phyloP scores from a whole-genome alignment of 2,329 filamentous ascomycete genomes.

The Alternaria gaisen region DNA sequence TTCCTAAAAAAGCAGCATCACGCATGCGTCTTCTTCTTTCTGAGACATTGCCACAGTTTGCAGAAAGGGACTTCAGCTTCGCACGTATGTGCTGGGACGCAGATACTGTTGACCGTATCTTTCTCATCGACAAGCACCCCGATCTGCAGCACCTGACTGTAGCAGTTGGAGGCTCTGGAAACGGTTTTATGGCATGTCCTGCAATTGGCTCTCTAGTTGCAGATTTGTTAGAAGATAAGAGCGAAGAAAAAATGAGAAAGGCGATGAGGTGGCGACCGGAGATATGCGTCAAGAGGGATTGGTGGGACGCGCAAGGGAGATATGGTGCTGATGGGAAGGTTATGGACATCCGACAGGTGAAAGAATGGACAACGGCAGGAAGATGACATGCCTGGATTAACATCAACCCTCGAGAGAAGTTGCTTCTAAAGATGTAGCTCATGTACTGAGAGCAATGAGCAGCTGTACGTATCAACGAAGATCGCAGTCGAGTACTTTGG shows the following conservation, averaged over 20 bases:
- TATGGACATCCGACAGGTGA: slow-evolving; percentile 57
- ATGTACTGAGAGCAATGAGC: neutral
- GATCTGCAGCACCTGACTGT: slow-evolving; percentile 55
- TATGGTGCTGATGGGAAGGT: slow-evolving; percentile 59
- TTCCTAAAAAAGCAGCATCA: slow-evolving; percentile 58
- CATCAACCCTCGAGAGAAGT: neutral
- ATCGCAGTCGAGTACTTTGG: neutral
- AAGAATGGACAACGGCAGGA: slow-evolving; percentile 36
- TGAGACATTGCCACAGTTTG: slow-evolving; percentile 64
- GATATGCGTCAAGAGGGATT: slow-evolving; percentile 57
- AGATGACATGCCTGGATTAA: neutral
- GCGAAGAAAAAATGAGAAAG: slow-evolving; percentile 55
- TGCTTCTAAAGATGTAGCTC: neutral
- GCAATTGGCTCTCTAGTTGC: slow-evolving; percentile 61
- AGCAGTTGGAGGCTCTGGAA: slow-evolving; percentile 62
- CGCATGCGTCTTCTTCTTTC: slow-evolving; percentile 59
- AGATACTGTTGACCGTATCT: slow-evolving; percentile 64
- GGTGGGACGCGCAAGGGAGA: slow-evolving; percentile 59
- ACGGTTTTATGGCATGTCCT: slow-evolving; percentile 64
- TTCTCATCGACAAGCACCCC: slow-evolving; percentile 62
- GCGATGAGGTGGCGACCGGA: slow-evolving; percentile 63
- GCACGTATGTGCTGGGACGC: slow-evolving; percentile 66
- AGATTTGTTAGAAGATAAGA: slow-evolving; percentile 53
- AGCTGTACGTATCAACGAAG: neutral
- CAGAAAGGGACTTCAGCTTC: slow-evolving; percentile 59